These are phyloP conservation scores for Rhizophagus clarus DNA, from an alignment of 192 early-diverging fungal species.

Conservation along the genomic window DNA sequence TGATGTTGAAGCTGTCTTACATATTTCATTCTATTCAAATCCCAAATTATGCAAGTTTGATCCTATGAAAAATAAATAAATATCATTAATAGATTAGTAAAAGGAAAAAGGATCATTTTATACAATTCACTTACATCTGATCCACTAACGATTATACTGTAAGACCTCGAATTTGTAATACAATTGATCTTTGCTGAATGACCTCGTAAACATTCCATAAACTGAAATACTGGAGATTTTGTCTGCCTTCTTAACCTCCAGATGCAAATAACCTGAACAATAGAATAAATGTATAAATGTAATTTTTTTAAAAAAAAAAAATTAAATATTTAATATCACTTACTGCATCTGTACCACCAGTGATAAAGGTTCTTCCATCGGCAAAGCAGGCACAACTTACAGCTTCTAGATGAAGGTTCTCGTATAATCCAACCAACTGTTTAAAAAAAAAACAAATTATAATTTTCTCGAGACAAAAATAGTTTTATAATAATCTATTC, in stretches of 20 bases:
- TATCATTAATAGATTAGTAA: neutral
- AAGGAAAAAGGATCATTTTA: neutral
- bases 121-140: slow-evolving; percentile 44
- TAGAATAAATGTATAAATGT: slow-evolving; percentile 2
- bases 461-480: no score
- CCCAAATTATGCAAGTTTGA: slow-evolving; percentile 65
- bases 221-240: slow-evolving; percentile 48
- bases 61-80: slow-evolving; percentile 44
- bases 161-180: slow-evolving; percentile 55
- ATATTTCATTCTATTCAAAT: slow-evolving; percentile 64
- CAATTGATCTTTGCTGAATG: slow-evolving; percentile 56
- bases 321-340: neutral
- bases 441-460: neutral
- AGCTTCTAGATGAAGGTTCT: slow-evolving; percentile 61
- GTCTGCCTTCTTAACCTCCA: slow-evolving; percentile 54
- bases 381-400: slow-evolving; percentile 63
- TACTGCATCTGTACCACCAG: slow-evolving; percentile 59
- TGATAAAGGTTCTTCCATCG: slow-evolving; percentile 61
- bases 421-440: slow-evolving; percentile 53
- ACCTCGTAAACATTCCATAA: slow-evolving; percentile 60
- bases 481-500: neutral
- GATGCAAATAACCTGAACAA: slow-evolving; percentile 56
- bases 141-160: slow-evolving; percentile 62
- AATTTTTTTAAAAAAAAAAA: neutral
- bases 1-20: slow-evolving; percentile 59